These are phyloP conservation scores for Magnaporthiopsis rhizophila DNA, from an alignment of 2,329 filamentous ascomycete genomes.

Conservation along the genomic window DNA sequence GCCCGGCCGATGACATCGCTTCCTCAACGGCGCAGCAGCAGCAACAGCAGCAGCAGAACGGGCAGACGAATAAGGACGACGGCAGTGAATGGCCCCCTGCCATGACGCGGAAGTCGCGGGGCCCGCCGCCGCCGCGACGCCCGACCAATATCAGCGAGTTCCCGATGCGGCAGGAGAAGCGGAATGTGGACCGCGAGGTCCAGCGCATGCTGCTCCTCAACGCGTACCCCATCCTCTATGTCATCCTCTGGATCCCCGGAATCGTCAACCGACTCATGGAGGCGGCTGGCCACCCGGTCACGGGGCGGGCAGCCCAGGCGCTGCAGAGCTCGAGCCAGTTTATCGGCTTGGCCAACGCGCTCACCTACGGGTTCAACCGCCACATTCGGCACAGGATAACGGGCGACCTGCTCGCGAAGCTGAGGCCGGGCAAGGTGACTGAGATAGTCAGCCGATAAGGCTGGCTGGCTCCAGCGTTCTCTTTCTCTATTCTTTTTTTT, in stretches of 20 bases:
- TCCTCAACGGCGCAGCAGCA: not conserved
- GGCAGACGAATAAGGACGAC: not conserved
- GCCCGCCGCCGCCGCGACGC: not conserved
- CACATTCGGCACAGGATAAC: constrained; percentile 12
- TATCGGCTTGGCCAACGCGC: constrained; percentile 28
- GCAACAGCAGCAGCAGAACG: not conserved
- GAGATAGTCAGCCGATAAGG: not conserved
- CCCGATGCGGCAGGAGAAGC: constrained; percentile 14
- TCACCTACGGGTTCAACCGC: constrained; percentile 31
- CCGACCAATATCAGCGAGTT: constrained; percentile 16
- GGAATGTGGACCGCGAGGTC: constrained; percentile 18
- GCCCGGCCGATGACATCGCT: not conserved
- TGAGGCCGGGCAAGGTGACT: not conserved
- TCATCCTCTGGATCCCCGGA: constrained; percentile 30
- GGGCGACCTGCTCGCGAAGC: not conserved
- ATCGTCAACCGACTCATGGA: constrained; percentile 26
- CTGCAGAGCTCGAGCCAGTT: constrained; percentile 28
- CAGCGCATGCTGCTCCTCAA: constrained; percentile 27
- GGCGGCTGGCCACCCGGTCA: constrained; percentile 21
- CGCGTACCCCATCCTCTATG: constrained; percentile 28
- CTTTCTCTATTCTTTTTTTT: too few species aligned
- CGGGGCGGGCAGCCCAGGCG: constrained; percentile 20
- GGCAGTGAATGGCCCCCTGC: not conserved
- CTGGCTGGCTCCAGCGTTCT: not conserved
- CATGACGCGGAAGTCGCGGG: not conserved